These are phyloP conservation scores for Stentor roeselii DNA, from an alignment of 73 alveolate genomes.

Conservation along the genomic window DNA sequence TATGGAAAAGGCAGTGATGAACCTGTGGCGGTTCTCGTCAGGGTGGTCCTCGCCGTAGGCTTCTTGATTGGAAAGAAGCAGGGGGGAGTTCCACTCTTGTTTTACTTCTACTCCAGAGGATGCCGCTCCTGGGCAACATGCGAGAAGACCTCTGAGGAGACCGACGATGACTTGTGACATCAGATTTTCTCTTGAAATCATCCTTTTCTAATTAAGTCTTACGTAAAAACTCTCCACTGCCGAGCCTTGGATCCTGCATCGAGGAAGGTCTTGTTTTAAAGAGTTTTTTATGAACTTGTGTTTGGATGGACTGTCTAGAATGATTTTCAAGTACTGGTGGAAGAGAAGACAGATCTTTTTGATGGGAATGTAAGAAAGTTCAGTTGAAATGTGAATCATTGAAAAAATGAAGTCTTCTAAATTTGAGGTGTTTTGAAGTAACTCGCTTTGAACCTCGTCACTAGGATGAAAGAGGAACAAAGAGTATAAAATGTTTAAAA, in stretches of 20 bases:
- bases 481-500: neutral
- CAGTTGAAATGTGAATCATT: slow-evolving; percentile 42
- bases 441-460: neutral
- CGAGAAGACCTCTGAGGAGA: slow-evolving; percentile 46
- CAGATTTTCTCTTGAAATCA: slow-evolving; percentile 55
- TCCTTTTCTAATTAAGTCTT: slow-evolving; percentile 51
- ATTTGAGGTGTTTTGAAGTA: neutral
- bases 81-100: slow-evolving; percentile 15
- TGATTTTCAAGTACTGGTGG: slow-evolving; percentile 28
- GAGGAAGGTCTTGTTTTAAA: neutral
- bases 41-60: neutral
- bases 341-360: slow-evolving; percentile 46
- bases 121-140: slow-evolving; percentile 62
- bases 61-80: neutral
- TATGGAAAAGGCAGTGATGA: slow-evolving; percentile 43
- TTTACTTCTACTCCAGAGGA: neutral
- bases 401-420: slow-evolving; percentile 14
- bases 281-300: neutral
- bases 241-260: slow-evolving; percentile 31
- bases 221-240: slow-evolving; percentile 27
- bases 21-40: slow-evolving; percentile 40
- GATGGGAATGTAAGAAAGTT: slow-evolving; percentile 49
- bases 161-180: slow-evolving; percentile 58
- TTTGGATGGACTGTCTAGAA: slow-evolving; percentile 34
- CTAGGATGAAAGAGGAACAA: neutral